Evolutionary conservation across 1,139 yeast genomes (phyloP).

Genomic region (Blastobotrys aristatus): DNA sequence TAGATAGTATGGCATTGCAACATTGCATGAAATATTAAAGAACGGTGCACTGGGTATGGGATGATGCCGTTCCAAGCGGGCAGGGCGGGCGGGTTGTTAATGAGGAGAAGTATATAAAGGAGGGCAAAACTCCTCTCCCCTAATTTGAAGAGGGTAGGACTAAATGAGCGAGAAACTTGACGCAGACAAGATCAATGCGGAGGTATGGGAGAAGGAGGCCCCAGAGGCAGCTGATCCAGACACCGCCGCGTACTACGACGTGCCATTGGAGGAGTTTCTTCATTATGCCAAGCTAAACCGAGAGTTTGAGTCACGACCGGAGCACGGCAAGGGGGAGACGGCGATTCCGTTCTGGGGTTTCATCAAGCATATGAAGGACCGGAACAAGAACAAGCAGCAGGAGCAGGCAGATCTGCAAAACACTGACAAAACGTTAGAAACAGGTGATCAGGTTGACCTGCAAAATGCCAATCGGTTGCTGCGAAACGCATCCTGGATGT

Average conservation of each 20-base stretch:
- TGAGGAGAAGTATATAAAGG: too few species aligned
- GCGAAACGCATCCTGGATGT: constrained; percentile 34
- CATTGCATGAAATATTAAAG: neutral
- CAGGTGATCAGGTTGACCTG: constrained; percentile 15
- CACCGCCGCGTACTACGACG: constrained; percentile 15
- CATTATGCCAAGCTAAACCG: constrained; percentile 34
- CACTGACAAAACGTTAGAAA: constrained; percentile 17
- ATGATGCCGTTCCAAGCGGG: too few species aligned
- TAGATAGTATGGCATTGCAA: too few species aligned
- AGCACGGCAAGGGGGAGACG: constrained; percentile 18
- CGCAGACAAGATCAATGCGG: constrained; percentile 7
- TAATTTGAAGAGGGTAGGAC: too few species aligned
- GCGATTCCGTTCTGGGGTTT: constrained; percentile 22
- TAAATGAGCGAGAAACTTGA: constrained; percentile 1
- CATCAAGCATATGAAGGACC: constrained; percentile 12
- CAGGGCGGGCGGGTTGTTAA: too few species aligned
- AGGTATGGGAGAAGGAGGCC: constrained; percentile 9
- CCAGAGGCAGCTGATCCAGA: constrained; percentile 11
- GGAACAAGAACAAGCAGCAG: constrained; percentile 7
- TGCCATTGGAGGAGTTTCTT: constrained; percentile 31
- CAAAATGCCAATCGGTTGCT: constrained; percentile 30
- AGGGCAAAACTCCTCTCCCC: neutral
- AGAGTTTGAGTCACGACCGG: constrained; percentile 24
- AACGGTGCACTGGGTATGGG: neutral
- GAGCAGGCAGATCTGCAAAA: neutral